A percentile compares a stretch with the other conserved stretches of the same genome.
Evolutionary conservation across 306 rosid species (phyloP).

Genomic region (Pueraria montana): DNA sequence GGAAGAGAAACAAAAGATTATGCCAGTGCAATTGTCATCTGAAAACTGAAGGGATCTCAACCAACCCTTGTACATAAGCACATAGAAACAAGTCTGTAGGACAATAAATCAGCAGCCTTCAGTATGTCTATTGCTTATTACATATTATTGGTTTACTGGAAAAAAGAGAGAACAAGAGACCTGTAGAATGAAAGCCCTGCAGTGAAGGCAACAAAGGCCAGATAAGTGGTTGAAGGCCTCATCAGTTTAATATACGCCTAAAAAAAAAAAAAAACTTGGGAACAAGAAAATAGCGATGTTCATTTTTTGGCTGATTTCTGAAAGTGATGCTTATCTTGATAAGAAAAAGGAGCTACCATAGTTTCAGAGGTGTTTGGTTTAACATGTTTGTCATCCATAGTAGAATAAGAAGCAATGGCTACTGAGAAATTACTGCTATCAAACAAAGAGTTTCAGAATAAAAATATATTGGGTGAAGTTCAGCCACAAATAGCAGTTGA

Average conservation of each 20-base stretch:
- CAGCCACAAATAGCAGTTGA: neutral
- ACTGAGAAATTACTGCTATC: slow-evolving; percentile 10
- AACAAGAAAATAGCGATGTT: neutral
- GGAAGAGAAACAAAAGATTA: slow-evolving; percentile 19
- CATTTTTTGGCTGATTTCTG: neutral
- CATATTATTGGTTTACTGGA: slow-evolving; percentile 14
- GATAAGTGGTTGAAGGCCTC: slow-evolving; percentile 4
- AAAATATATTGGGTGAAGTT: slow-evolving; percentile 14
- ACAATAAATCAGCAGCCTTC: slow-evolving; percentile 18
- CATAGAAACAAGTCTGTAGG: neutral
- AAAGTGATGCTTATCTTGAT: neutral
- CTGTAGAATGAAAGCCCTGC: slow-evolving; percentile 7
- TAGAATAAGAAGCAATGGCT: neutral
- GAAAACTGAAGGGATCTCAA: slow-evolving; percentile 37
- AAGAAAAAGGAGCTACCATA: neutral
- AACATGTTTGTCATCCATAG: neutral
- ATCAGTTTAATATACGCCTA: neutral
- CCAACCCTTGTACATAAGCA: slow-evolving; percentile 23
- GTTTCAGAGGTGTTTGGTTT: slow-evolving; percentile 14
- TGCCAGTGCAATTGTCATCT: slow-evolving; percentile 11
- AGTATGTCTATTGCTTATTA: neutral
- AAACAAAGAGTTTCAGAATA: neutral
- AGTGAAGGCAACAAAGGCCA: neutral
- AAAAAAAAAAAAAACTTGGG: neutral
- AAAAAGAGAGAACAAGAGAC: neutral